These are phyloP conservation scores for Aureobasidium sp. DNA, from an alignment of 2,329 filamentous ascomycete genomes.

Conservation along the genomic window DNA sequence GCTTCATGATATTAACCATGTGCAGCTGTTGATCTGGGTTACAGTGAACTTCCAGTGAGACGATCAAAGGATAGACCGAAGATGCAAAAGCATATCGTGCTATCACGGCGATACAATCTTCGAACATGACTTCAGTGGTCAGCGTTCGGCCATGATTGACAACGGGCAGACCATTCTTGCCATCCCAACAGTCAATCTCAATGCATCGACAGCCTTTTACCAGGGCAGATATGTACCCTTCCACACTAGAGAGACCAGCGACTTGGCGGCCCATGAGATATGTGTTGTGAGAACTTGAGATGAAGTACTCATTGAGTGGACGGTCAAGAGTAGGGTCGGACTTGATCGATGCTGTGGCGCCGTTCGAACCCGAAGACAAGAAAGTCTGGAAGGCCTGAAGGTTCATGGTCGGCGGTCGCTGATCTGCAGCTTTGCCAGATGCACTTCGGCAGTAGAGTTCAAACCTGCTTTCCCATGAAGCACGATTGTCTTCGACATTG, in stretches of 20 bases:
- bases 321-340: constrained; percentile 55
- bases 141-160: constrained; percentile 88
- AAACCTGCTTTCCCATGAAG: constrained; percentile 67
- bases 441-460: constrained; percentile 50
- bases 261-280: constrained; percentile 90
- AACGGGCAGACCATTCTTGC: constrained; percentile 74
- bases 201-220: constrained; percentile 88
- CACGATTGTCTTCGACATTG: constrained; percentile 59
- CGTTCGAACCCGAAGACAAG: constrained; percentile 66
- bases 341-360: constrained; percentile 45
- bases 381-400: constrained; percentile 72
- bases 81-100: constrained; percentile 89
- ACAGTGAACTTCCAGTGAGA: constrained; percentile 95
- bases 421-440: constrained; percentile 33
- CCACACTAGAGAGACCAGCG: constrained; percentile 81
- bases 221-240: constrained; percentile 87
- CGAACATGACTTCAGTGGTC: constrained; percentile 82
- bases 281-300: constrained; percentile 97
- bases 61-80: constrained; percentile 82
- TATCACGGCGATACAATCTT: constrained; percentile 86
- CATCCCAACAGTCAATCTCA: constrained; percentile 98
- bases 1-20: constrained; percentile 87
- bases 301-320: constrained; percentile 93
- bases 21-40: constrained; percentile 69
- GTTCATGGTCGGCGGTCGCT: constrained; percentile 56